Base-by-base conservation (phyloP, 2,329 filamentous ascomycete species). In the Dothideomycetes sp. region DNA sequence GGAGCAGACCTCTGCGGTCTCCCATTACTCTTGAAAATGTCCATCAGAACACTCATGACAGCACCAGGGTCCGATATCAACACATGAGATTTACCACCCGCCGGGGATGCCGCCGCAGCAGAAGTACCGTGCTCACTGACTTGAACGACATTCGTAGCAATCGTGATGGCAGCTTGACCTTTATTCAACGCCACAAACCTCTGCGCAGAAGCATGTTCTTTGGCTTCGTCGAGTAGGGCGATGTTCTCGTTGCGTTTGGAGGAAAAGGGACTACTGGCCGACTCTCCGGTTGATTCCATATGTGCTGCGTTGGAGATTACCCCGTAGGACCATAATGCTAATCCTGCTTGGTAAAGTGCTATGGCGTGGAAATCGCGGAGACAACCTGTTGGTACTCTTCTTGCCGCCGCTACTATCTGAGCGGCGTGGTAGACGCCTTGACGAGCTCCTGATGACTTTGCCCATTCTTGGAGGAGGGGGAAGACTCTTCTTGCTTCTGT, bases 271-370 rank as follows among this genome's bases (percentile, higher is more conserved):
- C 44, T 11, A 17, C 41, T 36, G 20, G 33, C 32, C 23, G 16
- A 38, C 29, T 15, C 37, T 46, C 51, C 19, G 13, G 49, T 51
- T 4, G 41, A 47, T 24, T 34, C 39, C 1, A 55, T 35, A 15
- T 47, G 41, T 43, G 52, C 68, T 1, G 52, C 47, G 18, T 60
- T 59, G 11, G 59, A 61, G 37, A 67, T 57, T 33, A 84, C 72
- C 1, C 79, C 78, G 49, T 80, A 83, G 0, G 73, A 73, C 82
- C 82, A 86, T 28, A 85, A 63, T 0, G 76, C 74, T 4, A 86
- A 63, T 10, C 73, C 70, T 4, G 78, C 79, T 53, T 84, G 80
- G 53, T 84, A 82, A 0, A 84, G 70, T 0, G 74, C 76, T 5
- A 84, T 73, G 0, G 80, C 78, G 46, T 76, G 74, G 54, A 84